A percentile compares a stretch with the other conserved stretches of the same genome.
Evolutionary conservation across 2,329 filamentous ascomycete genomes (phyloP).

Genomic region (Colletotrichum viniferum): DNA sequence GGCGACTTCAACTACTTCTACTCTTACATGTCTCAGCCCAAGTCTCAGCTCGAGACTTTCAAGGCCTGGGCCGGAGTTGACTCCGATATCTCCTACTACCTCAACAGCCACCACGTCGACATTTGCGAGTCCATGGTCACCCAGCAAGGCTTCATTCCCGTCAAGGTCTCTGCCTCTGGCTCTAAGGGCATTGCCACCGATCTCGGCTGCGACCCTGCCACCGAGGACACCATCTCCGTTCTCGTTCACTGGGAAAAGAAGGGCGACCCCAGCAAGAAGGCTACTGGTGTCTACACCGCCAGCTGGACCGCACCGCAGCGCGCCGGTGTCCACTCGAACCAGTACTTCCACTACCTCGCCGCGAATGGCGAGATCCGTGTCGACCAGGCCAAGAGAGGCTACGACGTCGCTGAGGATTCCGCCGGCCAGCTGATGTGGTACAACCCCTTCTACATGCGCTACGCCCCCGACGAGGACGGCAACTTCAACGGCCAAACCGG

Average conservation of each 20-base stretch:
- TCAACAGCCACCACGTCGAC: slow-evolving; percentile 94
- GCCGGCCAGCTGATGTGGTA: slow-evolving; percentile 77
- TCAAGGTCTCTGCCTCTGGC: slow-evolving; percentile 78
- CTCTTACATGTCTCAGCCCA: slow-evolving; percentile 93
- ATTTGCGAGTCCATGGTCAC: slow-evolving; percentile 92
- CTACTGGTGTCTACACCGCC: slow-evolving; percentile 89
- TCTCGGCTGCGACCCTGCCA: slow-evolving; percentile 78
- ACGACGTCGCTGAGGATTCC: slow-evolving; percentile 88
- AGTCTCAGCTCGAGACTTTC: slow-evolving; percentile 91
- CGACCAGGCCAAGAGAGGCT: slow-evolving; percentile 92
- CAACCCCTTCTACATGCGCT: slow-evolving; percentile 96
- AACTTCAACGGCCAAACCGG: slow-evolving; percentile 92
- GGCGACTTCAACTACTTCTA: slow-evolving; percentile 99
- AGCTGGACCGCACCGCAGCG: slow-evolving; percentile 94
- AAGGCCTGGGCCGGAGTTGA: slow-evolving; percentile 92
- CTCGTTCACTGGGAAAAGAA: slow-evolving; percentile 87
- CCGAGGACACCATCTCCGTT: slow-evolving; percentile 92
- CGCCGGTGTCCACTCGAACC: slow-evolving; percentile 94
- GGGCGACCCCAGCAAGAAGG: slow-evolving; percentile 70
- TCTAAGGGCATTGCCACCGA: slow-evolving; percentile 79
- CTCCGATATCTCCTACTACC: slow-evolving; percentile 93
- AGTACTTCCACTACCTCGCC: slow-evolving; percentile 96
- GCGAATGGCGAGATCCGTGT: slow-evolving; percentile 83
- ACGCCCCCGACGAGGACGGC: slow-evolving; percentile 91
- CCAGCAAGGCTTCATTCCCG: slow-evolving; percentile 71